Base-by-base conservation (phyloP, 2,329 filamentous ascomycete genomes). In the Arthrobotrys entomopaga region DNA sequence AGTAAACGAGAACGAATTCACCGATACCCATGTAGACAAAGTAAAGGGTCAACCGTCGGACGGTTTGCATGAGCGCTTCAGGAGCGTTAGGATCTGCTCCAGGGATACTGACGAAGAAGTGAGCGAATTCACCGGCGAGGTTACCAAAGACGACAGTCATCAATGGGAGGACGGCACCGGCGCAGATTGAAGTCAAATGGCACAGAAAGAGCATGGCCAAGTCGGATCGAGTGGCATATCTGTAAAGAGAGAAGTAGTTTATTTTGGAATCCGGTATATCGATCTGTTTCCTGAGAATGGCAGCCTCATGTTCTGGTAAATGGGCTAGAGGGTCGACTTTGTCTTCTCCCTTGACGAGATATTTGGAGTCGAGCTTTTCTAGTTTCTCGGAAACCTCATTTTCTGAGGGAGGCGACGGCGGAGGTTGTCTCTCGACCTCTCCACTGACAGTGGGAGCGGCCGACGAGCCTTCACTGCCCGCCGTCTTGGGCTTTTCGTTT, bases 61-160 rank as follows among this genome's bases (percentile, higher is more conserved):
- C 70, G 2, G 70, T 67, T 24, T 74, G 16, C 63, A 67, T 64
- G 20, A 74, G 63, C 19, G 57, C 63, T 10, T 42, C 42, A 15
- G 56, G 56, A 7, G 70, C 70, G 5, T 22, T 63, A 15, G 63
- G 63, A 22, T 74, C 63, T n/a, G 13, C 13, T 19, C 15, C n/a
- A 8, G 56, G 56, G 38, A 50, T 29, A 15, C 49, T 46, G 26
- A 52, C 38, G 5, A 40, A 19, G 69, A 87, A 91, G 20, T 84
- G 80, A 78, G 90, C 87, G 80, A 96, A 96, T 0, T 86, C 86
- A 2, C 87, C 87, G 70, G 92, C 88, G 43, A 96, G 84, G 59
- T 88, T 87, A 75, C 92, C 92, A 78, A 96, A 96, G 38, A 96
- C 83, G 69, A 92, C 86, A 0, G 91, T 94, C 88, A 95, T 94